Percentiles rank a stretch among this genome's conserved stretches.
These are phyloP conservation scores for Tricholomella constricta DNA, from an alignment of 768 basidiomycete genomes.

Conservation along the genomic window DNA sequence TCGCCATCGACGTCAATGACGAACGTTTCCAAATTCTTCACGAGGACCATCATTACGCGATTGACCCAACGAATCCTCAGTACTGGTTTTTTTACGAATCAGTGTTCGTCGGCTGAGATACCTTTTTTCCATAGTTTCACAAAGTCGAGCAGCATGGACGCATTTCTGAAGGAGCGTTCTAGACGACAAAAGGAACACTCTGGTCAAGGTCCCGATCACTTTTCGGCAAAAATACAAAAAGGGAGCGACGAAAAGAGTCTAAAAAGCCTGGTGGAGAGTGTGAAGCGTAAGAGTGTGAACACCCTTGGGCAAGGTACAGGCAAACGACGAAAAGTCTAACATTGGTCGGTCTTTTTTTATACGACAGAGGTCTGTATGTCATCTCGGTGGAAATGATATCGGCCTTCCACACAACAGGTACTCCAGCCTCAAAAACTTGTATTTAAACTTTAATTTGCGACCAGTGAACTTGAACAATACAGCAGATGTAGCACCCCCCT, in stretches of 20 bases:
- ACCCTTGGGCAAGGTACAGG: slow-evolving; percentile 29
- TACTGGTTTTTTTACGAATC: slow-evolving; percentile 42
- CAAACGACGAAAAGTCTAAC: slow-evolving; percentile 43
- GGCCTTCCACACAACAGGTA: too few relatives aligned
- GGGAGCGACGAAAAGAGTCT: slow-evolving; percentile 40
- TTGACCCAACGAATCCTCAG: slow-evolving; percentile 96
- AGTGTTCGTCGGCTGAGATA: slow-evolving; percentile 5
- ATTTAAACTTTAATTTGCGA: too few relatives aligned
- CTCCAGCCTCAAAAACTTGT: too few relatives aligned
- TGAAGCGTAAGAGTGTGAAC: slow-evolving; percentile 74
- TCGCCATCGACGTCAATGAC: slow-evolving; percentile 83
- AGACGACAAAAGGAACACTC: slow-evolving; percentile 52
- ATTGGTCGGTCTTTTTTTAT: background rate
- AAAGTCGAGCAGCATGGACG: slow-evolving; percentile 89
- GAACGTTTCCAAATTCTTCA: slow-evolving; percentile 85
- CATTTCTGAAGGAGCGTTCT: slow-evolving; percentile 82
- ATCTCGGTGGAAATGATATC: background rate
- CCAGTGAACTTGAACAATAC: too few relatives aligned
- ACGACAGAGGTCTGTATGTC: background rate
- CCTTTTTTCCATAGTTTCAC: slow-evolving; percentile 63
- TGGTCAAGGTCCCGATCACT: slow-evolving; percentile 16
- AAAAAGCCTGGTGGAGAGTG: slow-evolving; percentile 75
- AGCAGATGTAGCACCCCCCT: too few relatives aligned
- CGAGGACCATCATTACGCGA: slow-evolving; percentile 90
- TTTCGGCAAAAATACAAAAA: slow-evolving; percentile 8